Conservation (phyloP, 2,329 filamentous ascomycete species). For the Penicillium nordicum region DNA sequence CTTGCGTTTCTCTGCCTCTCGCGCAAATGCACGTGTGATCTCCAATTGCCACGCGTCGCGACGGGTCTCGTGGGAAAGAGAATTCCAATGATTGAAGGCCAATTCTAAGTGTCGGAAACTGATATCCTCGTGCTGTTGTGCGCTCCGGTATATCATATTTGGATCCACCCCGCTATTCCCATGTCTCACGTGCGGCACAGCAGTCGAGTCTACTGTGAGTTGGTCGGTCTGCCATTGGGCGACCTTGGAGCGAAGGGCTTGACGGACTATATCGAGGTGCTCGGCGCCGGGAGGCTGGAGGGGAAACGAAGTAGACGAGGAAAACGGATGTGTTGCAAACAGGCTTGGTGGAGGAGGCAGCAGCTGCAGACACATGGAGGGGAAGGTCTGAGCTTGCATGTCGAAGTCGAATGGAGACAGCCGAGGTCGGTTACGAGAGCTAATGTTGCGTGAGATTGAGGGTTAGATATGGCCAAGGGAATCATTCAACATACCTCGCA, state of each 20-base stretch:
- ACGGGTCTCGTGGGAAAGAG: constrained; percentile 55
- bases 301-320: constrained; percentile 76
- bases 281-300: constrained; percentile 69
- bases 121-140: constrained; percentile 62
- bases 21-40: constrained; percentile 46
- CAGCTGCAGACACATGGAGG: constrained; percentile 76
- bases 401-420: constrained; percentile 70
- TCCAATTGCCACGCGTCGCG: constrained; percentile 47
- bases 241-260: constrained; percentile 66
- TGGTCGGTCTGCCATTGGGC: constrained; percentile 58
- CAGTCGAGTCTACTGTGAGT: constrained; percentile 26
- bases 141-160: constrained; percentile 46
- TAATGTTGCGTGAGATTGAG: constrained; percentile 24
- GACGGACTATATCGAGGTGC: constrained; percentile 69
- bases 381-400: constrained; percentile 79
- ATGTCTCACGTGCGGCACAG: constrained; percentile 38
- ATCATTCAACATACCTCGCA: constrained; percentile 62
- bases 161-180: constrained; percentile 30
- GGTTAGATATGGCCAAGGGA: neutral
- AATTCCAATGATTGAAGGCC: constrained; percentile 73
- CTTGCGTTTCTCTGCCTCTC: constrained; percentile 45
- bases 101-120: constrained; percentile 72
- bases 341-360: constrained; percentile 77
- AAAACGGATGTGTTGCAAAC: constrained; percentile 74
- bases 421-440: constrained; percentile 43